Conservation (phyloP, 768 basidiomycete genomes). For the Lactarius hengduanensis region DNA sequence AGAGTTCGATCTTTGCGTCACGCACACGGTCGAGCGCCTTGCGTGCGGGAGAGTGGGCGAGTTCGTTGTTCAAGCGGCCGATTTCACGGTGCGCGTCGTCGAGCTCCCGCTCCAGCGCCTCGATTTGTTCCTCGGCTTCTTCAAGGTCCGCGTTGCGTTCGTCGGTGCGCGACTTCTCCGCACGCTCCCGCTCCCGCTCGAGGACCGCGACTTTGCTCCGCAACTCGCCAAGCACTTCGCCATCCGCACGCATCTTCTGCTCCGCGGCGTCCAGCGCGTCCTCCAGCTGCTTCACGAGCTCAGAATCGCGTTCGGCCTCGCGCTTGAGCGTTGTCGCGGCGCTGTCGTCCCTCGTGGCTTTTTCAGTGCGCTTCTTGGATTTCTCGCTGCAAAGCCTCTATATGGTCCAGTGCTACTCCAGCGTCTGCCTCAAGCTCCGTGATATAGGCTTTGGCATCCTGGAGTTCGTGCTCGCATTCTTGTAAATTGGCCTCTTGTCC, state of each 20-base stretch:
- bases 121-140: constrained; percentile 52
- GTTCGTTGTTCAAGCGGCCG: constrained; percentile 59
- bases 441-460: constrained; percentile 48
- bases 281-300: constrained; percentile 67
- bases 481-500: constrained; percentile 28
- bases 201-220: constrained; percentile 50
- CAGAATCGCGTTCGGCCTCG: constrained; percentile 48
- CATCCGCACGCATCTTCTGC: constrained; percentile 63
- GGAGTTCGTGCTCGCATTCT: constrained; percentile 35
- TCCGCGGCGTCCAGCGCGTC: constrained; percentile 75
- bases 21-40: constrained; percentile 77
- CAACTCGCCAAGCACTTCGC: constrained; percentile 50
- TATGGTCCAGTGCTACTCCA: constrained; percentile 48
- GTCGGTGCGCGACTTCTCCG: constrained; percentile 34
- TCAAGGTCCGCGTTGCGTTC: constrained; percentile 32
- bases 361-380: constrained; percentile 47
- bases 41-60: constrained; percentile 70
- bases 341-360: constrained; percentile 43
- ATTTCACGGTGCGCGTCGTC: constrained; percentile 77
- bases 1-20: constrained; percentile 68
- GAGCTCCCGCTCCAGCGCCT: constrained; percentile 70
- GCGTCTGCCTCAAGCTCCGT: constrained; percentile 63
- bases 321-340: constrained; percentile 37
- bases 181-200: constrained; percentile 56
- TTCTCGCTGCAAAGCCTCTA: constrained; percentile 57